Evolutionary conservation across 805 yeast species (phyloP), one percentile per base, ranked within the genome.

Genomic region (Wickerhamomyces kurtzmanii): DNA sequence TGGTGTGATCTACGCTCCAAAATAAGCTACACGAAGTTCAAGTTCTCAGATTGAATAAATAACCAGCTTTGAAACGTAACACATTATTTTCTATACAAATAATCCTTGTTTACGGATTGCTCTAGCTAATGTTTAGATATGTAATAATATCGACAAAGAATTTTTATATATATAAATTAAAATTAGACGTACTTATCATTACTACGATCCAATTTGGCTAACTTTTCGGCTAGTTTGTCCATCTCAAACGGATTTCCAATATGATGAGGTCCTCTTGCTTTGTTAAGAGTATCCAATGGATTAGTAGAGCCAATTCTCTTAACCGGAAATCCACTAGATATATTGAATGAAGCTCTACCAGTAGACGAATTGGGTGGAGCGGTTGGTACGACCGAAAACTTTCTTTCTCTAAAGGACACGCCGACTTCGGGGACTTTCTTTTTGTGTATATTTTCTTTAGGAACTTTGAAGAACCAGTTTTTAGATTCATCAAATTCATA

Each of bases 401-500:
- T 72, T 30, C 87, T 56, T 41, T 79, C 85, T 38, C 70, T 66
- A 45, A 66, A 75, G 1, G 74, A 66, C n/a, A 80, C 73, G 0
- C 81, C 84, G 22, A 77, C 75, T 46, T 79, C 83, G 41, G 69
- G 68, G 19, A 79, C 73, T 39, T 71, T 79, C 20, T 54, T 61
- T 14, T 62, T 57, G 31, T 60, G 57, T 27, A 62, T 36, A 26
- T 57, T 56, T 6, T 57, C 52, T 26, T 61, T 53, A 5, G 61
- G 57, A 4, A 85, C 77, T 43, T 80, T 72, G 30, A 59, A 68
- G 56, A 89, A 89, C 78, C 84, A 74, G 49, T 86, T 87, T 22
- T 65, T 54, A 3, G 54, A 55, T 40, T 87, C 96, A 43, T 83
- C 80, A 55, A 78, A 89, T 50, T 86, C 94, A 55, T 78, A 89